Evolutionary conservation across 768 basidiomycete species (phyloP).

Genomic region (Sarcodon aspratus): DNA sequence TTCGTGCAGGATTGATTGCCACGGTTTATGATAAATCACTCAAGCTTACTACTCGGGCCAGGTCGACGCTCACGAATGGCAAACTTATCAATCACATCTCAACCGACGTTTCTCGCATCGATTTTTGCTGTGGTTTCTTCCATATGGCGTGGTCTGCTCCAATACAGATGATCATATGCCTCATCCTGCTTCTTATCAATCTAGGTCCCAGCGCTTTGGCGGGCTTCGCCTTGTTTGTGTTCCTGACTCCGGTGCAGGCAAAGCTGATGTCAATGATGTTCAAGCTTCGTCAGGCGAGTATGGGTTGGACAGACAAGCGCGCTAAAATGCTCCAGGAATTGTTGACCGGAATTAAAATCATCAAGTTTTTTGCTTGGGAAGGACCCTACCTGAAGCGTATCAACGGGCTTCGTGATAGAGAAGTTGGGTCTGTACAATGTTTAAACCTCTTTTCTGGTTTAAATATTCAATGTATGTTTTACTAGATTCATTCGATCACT

Average conservation of each 20-base stretch:
- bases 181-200: conserved; percentile 62
- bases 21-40: conserved; percentile 77
- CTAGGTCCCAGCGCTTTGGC: conserved; percentile 51
- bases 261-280: conserved; percentile 66
- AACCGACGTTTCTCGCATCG: conserved; percentile 84
- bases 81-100: conserved; percentile 91
- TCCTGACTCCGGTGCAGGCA: conserved; percentile 67
- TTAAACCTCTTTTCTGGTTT: conserved; percentile 1
- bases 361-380: conserved; percentile 92
- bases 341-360: conserved; percentile 79
- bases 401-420: conserved; percentile 54
- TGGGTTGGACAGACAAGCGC: conserved; percentile 86
- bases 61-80: conserved; percentile 75
- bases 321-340: conserved; percentile 86
- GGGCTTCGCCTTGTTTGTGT: conserved; percentile 50
- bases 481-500: conserved; percentile 53
- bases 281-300: conserved; percentile 54
- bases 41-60: conserved; percentile 64
- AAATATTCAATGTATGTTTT: conserved; percentile 1
- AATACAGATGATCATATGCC: conserved; percentile 69
- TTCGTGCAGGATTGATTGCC: conserved; percentile 79
- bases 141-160: conserved; percentile 73
- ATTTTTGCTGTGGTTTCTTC: conserved; percentile 75
- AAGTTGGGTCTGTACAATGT: conserved; percentile 45
- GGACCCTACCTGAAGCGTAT: conserved; percentile 68